Conservation (phyloP, 148 eudicot species). For the Agrostemma githago region DNA sequence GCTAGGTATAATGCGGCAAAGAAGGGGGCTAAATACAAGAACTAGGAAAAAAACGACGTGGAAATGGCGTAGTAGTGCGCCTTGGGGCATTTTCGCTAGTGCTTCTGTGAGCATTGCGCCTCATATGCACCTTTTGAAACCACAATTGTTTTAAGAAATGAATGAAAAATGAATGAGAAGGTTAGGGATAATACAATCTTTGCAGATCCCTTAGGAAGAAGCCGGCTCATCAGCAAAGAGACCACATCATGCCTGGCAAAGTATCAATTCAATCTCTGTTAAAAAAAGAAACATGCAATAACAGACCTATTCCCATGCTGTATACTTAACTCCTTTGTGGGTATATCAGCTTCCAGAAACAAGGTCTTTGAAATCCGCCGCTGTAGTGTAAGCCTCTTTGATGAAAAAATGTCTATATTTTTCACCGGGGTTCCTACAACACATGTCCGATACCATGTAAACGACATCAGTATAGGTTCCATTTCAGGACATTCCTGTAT, state of each 20-base stretch:
- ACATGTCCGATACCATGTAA: background rate
- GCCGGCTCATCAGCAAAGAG: slow-evolving; percentile 53
- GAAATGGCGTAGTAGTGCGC: background rate
- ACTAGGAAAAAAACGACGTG: background rate
- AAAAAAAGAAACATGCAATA: slow-evolving; percentile 12
- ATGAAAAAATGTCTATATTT: slow-evolving; percentile 53
- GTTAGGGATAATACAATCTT: slow-evolving; percentile 38
- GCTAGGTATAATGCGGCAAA: background rate
- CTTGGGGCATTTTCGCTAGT: background rate
- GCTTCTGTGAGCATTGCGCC: background rate
- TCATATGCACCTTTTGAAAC: background rate
- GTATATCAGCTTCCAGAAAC: slow-evolving; percentile 35
- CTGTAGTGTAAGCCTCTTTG: slow-evolving; percentile 52
- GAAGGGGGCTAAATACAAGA: background rate
- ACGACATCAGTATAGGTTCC: background rate
- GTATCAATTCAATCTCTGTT: slow-evolving; percentile 21
- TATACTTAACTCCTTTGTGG: slow-evolving; percentile 49
- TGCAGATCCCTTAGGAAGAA: slow-evolving; percentile 45
- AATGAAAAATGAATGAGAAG: background rate
- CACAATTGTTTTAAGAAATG: slow-evolving; percentile 5
- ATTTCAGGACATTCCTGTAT: background rate
- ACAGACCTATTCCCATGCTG: background rate
- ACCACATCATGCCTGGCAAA: slow-evolving; percentile 61
- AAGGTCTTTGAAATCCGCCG: slow-evolving; percentile 45
- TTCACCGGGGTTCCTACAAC: slow-evolving; percentile 34